Evolutionary conservation across 2,329 filamentous ascomycete species (phyloP).

Genomic region (Microsporum ferrugineum): DNA sequence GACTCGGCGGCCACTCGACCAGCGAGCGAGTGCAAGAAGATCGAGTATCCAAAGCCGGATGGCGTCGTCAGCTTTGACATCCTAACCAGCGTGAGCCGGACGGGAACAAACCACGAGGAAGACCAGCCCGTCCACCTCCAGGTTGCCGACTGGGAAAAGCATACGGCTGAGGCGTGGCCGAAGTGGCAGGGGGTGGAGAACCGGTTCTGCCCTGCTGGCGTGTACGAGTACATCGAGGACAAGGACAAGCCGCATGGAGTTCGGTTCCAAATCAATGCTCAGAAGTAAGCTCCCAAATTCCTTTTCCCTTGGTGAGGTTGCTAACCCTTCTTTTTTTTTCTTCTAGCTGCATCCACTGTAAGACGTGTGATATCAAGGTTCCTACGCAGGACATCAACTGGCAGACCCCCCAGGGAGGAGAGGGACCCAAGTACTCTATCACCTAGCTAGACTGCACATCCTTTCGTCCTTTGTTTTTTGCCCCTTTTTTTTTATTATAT

Average conservation of each 20-base stretch:
- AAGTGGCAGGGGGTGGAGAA: constrained; percentile 88
- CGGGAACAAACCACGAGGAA: constrained; percentile 96
- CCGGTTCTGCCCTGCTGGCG: constrained; percentile 89
- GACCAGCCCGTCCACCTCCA: constrained; percentile 95
- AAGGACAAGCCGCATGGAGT: constrained; percentile 75
- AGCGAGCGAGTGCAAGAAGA: constrained; percentile 71
- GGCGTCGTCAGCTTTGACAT: constrained; percentile 94
- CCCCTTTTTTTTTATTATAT: background rate
- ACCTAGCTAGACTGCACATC: constrained; percentile 29
- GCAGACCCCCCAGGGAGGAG: constrained; percentile 88
- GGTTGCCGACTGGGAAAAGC: constrained; percentile 88
- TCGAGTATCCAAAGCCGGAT: constrained; percentile 94
- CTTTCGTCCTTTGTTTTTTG: background rate
- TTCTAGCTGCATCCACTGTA: constrained; percentile 89
- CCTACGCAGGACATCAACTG: constrained; percentile 96
- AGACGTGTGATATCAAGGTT: constrained; percentile 98
- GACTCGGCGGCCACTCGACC: constrained; percentile 70
- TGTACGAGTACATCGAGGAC: constrained; percentile 97
- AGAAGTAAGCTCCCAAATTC: constrained; percentile 60
- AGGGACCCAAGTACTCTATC: constrained; percentile 55
- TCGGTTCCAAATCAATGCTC: constrained; percentile 91
- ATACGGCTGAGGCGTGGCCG: constrained; percentile 72
- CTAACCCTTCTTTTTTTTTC: background rate
- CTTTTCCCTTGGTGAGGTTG: background rate
- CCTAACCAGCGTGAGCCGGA: constrained; percentile 84